Base-by-base conservation (phyloP, 2,329 filamentous ascomycete genomes). In the Mycogone perniciosa region DNA sequence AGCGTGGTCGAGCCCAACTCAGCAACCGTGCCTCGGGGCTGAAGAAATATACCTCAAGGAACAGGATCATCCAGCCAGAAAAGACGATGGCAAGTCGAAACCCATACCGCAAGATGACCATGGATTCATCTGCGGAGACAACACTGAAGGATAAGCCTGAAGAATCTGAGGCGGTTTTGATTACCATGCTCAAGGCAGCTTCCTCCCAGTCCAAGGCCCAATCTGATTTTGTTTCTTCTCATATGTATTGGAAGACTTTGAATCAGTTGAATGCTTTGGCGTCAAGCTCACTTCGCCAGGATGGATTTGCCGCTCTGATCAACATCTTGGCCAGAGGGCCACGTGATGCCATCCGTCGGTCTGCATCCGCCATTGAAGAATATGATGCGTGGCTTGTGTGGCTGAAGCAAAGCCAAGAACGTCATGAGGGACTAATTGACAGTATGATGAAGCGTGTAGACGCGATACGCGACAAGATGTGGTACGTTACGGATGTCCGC, bases 401-500 rank as follows among this genome's bases (percentile, higher is more conserved):
- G 81, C 76, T 95, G 20, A 89, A 89, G 62, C 87, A 89, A 59
- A 89, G 85, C 27, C 84, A 92, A 60, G 86, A 89, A 60, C 81
- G 86, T 3, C 84, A 90, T 44, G 88, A 92, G 60, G 79, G 77
- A 3, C 78, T 82, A 9, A 84, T 91, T 34, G 85, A 89, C 38
- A 76, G 81, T 5, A 88, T 89, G 80, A 86, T 89, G 76, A 76
- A 77, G 52, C 81, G 82, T 5, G 76, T 93, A 35, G 81, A 84
- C 51, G 84, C 86, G 26, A 76, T 96, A 37, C 82, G 93, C 39
- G 88, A 96, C 66, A 97, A 97, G 75, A 96, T 97, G 88, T 99
- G 93, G 93, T 99, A 95, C 65, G 88, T 93, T 54, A 92, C 88
- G 1, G 90, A 96, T 66, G 91, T 97, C 30, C 86, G 89, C 55